These are phyloP conservation scores for Multifurca ochricompacta DNA, from an alignment of 768 basidiomycete species.

Conservation along the genomic window DNA sequence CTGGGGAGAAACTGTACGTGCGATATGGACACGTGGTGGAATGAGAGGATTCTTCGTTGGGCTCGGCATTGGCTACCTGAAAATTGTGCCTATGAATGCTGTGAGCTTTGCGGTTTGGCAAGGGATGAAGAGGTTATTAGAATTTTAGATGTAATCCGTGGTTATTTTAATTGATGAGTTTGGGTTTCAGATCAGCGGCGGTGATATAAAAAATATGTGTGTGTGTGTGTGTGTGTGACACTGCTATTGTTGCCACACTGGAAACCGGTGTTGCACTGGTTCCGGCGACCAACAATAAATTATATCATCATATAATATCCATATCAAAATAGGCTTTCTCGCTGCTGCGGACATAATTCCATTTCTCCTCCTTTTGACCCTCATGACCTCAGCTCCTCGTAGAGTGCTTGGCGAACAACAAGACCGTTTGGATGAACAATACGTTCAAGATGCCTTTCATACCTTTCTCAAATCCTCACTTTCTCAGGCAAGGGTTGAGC, in stretches of 20 bases:
- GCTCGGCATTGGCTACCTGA: conserved; percentile 83
- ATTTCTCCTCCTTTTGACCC: not conserved
- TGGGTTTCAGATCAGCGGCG: not conserved
- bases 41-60: conserved; percentile 90
- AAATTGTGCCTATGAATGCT: conserved; percentile 94
- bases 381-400: conserved; percentile 1
- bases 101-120: conserved; percentile 93
- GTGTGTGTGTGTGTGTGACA: no score
- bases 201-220: no score
- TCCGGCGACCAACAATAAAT: no score
- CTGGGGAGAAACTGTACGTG: conserved; percentile 68
- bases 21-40: conserved; percentile 61
- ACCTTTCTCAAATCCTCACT: conserved; percentile 74
- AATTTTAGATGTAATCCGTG: conserved; percentile 25
- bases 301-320: no score
- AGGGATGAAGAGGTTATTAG: conserved; percentile 49
- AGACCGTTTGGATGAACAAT: conserved; percentile 48
- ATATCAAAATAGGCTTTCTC: no score
- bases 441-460: conserved; percentile 74
- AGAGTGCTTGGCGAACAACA: conserved; percentile 25
- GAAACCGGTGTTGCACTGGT: no score
- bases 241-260: no score
- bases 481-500: conserved; percentile 65
- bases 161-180: not conserved
- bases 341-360: not conserved